These are phyloP conservation scores for Thyridium curvatum DNA, from an alignment of 2,329 filamentous ascomycete genomes.

Conservation along the genomic window DNA sequence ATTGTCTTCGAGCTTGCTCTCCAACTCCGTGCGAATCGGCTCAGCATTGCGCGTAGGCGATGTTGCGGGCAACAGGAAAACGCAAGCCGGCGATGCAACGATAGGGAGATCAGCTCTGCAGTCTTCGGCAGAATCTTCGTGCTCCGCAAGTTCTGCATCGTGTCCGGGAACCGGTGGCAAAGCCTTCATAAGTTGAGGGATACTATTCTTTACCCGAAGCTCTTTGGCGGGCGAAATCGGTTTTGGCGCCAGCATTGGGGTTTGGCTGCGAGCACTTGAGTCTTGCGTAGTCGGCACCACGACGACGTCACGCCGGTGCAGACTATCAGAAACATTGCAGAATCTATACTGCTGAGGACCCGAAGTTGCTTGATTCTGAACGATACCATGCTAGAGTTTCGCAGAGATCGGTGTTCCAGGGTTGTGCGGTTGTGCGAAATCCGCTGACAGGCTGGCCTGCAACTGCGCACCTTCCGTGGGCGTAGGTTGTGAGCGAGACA, in stretches of 20 bases:
- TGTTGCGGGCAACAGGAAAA: not conserved
- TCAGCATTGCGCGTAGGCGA: not conserved
- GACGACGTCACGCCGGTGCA: not conserved
- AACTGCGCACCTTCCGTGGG: too few species aligned
- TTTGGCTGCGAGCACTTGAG: conserved; percentile 8
- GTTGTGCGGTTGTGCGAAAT: too few species aligned
- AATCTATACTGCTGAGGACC: too few species aligned
- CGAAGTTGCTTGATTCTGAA: too few species aligned
- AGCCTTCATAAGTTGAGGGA: conserved; percentile 46
- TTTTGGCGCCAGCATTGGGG: conserved; percentile 36
- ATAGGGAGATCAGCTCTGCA: not conserved
- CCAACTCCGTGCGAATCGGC: not conserved
- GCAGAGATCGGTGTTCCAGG: too few species aligned
- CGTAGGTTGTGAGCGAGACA: too few species aligned
- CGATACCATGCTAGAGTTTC: too few species aligned
- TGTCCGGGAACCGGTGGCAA: conserved; percentile 36
- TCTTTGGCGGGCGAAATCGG: conserved; percentile 39
- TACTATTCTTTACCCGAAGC: conserved; percentile 40
- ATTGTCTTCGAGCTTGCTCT: not conserved
- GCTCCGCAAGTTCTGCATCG: not conserved
- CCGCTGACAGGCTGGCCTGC: too few species aligned
- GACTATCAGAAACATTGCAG: not conserved
- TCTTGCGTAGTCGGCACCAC: not conserved
- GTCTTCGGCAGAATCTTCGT: not conserved
- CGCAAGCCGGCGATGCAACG: not conserved